Evolutionary conservation across 352 stramenopile genomes (phyloP), one percentile per base, ranked within the genome.

Genomic region (Phytopythium vexans): DNA sequence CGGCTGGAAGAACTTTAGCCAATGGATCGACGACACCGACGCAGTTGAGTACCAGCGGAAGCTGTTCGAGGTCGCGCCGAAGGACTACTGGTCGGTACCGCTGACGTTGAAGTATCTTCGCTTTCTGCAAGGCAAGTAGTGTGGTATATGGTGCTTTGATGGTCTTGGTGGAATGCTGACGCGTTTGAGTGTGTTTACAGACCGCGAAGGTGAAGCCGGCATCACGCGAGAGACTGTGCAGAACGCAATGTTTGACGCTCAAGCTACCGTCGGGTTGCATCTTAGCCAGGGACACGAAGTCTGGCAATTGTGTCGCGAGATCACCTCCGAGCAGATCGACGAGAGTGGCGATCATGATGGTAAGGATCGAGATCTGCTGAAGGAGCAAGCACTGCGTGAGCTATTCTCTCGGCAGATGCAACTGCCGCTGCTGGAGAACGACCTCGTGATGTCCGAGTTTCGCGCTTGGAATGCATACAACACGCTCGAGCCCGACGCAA

Each of bases 381-480:
- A 88, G 58, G 76, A 88, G 40, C 42, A 43, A 32, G 59, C 61
- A 0, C 12, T 79, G 10, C 56, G 77, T 15, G 60, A 65, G 12
- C 47, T 91, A 0, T 91, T 74, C 54, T 54, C 31, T n/a, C 62
- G 49, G 5, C 81, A 91, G 49, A 74, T 91, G 70, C 48, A 63
- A 38, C 47, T 88, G 11, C 78, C 81, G 27, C 47, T 91, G 56
- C 66, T 87, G 58, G 71, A 88, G 41, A 91, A 91, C 52, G 81
- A 91, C 54, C 50, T 88, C 1, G 70, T 64, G 21, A 77, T 91
- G 78, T 89, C 81, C 14, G 81, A 91, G 47, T 89, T 87, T 38
- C 76, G 81, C 21, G 74, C 77, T 5, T 91, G 81, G 81, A 70
- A 80, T 56, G 46, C 62, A 37, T 88, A 91, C 72, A 88, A 89